phyloP scores from a whole-genome alignment of 495 filamentous ascomycete genomes.

The Daldinia concentrica region DNA sequence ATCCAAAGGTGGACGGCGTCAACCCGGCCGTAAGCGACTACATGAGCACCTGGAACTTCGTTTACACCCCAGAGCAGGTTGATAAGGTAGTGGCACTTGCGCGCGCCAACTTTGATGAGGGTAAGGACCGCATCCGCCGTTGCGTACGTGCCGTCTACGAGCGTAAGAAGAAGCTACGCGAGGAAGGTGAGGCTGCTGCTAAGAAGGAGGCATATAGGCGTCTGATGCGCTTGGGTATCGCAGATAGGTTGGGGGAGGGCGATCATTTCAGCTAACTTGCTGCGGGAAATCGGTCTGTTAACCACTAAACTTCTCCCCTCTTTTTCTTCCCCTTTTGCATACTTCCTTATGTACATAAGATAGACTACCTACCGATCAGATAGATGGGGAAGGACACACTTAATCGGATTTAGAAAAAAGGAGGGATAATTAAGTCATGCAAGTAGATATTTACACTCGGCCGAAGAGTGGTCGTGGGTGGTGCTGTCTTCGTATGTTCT shows the following conservation, averaged over 20 bases:
- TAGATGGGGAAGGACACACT: conserved; percentile 13
- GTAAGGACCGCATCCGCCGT: conserved; percentile 74
- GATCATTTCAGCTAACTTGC: conserved; percentile 59
- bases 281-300: neutral
- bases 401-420: neutral
- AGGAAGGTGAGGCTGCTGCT: conserved; percentile 64
- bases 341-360: conserved; percentile 13
- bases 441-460: conserved; percentile 38
- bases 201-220: conserved; percentile 57
- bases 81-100: conserved; percentile 84
- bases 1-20: conserved; percentile 78
- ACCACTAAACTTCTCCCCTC: neutral
- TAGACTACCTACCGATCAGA: conserved; percentile 7
- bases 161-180: conserved; percentile 77
- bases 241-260: conserved; percentile 54
- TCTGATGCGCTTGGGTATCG: conserved; percentile 54
- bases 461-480: conserved; percentile 31
- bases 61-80: conserved; percentile 87
- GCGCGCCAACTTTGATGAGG: conserved; percentile 84
- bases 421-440: conserved; percentile 12
- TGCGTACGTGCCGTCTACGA: conserved; percentile 93
- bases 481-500: conserved; percentile 33
- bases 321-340: conserved; percentile 2
- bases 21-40: conserved; percentile 84
- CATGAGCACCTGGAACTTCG: conserved; percentile 96